A percentile compares a stretch with the other conserved stretches of the same genome.
Conservation (phyloP, 2,329 filamentous ascomycete genomes). For the Cordyceps tenuipes region DNA sequence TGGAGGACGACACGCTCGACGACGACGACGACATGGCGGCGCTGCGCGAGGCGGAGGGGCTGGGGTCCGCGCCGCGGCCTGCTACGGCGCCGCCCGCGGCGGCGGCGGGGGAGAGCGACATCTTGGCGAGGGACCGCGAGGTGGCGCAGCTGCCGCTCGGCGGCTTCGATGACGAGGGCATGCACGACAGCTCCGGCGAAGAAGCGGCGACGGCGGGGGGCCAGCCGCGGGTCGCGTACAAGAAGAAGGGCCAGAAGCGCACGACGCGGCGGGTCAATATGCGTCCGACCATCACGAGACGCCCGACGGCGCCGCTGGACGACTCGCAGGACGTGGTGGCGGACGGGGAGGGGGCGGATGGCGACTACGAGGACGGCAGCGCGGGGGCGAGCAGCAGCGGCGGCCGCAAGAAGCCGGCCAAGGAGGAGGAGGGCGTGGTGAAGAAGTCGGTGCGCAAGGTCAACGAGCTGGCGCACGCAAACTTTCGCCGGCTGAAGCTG, state of each 20-base stretch:
- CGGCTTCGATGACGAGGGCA: slow-evolving; percentile 55
- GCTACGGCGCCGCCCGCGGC: slow-evolving; percentile 17
- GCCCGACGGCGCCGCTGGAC: slow-evolving; percentile 29
- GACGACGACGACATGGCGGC: slow-evolving; percentile 73
- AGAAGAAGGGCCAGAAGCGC: slow-evolving; percentile 78
- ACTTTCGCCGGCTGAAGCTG: slow-evolving; percentile 59
- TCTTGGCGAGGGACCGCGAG: slow-evolving; percentile 38
- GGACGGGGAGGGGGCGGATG: slow-evolving; percentile 12
- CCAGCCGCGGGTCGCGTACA: slow-evolving; percentile 55
- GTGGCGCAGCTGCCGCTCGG: slow-evolving; percentile 39
- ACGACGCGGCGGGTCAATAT: slow-evolving; percentile 64
- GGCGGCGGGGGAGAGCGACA: slow-evolving; percentile 22
- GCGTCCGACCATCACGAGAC: slow-evolving; percentile 42
- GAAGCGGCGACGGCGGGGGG: slow-evolving; percentile 37
- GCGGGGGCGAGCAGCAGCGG: neutral
- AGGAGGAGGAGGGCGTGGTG: slow-evolving; percentile 32
- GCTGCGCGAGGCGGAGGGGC: slow-evolving; percentile 60
- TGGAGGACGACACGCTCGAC: slow-evolving; percentile 61
- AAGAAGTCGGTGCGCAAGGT: slow-evolving; percentile 51
- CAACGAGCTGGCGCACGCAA: slow-evolving; percentile 55
- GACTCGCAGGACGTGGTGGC: slow-evolving; percentile 24
- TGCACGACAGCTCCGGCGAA: slow-evolving; percentile 48
- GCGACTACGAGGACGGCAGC: slow-evolving; percentile 4
- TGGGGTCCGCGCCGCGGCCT: slow-evolving; percentile 17
- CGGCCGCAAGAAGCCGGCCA: slow-evolving; percentile 19